These are phyloP conservation scores for Phytopythium litorale DNA, from an alignment of 352 stramenopile genomes.

Conservation along the genomic window DNA sequence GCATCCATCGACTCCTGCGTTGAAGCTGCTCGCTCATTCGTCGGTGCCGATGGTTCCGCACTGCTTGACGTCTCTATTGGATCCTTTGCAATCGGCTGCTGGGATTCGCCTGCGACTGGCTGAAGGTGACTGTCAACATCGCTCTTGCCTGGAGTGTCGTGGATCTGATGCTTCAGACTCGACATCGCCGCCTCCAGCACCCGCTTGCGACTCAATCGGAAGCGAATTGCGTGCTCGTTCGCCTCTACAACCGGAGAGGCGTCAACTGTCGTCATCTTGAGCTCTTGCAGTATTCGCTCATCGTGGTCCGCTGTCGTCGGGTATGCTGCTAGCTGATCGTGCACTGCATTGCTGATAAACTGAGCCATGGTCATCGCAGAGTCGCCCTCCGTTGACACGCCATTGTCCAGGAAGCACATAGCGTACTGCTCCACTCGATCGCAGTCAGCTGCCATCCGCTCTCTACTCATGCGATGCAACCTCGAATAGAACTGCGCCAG, in stretches of 20 bases:
- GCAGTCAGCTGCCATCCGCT: conserved; percentile 18
- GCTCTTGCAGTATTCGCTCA: background rate
- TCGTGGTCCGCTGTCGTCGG: conserved; percentile 41
- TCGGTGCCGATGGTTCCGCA: background rate
- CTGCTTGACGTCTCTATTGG: background rate
- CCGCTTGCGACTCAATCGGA: conserved; percentile 49
- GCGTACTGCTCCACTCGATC: conserved; percentile 18
- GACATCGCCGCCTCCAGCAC: conserved; percentile 30
- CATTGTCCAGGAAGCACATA: conserved; percentile 23
- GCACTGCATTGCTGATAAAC: conserved; percentile 3
- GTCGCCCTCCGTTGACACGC: background rate
- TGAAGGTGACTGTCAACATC: background rate
- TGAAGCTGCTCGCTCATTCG: background rate
- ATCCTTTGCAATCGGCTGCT: background rate
- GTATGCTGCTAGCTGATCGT: conserved; percentile 24
- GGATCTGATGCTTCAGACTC: conserved; percentile 12
- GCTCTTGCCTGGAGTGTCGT: background rate
- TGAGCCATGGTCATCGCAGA: too few species aligned
- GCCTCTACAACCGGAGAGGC: background rate
- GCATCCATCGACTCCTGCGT: background rate
- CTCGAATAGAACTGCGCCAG: conserved; percentile 30
- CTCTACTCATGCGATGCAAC: conserved; percentile 17
- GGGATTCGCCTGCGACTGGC: background rate
- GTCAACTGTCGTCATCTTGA: background rate
- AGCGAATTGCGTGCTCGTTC: conserved; percentile 26